Percentiles rank a stretch among this genome's conserved stretches.
These are phyloP conservation scores for Jacaranda mimosifolia DNA, from an alignment of 257 asterid genomes.

Conservation along the genomic window DNA sequence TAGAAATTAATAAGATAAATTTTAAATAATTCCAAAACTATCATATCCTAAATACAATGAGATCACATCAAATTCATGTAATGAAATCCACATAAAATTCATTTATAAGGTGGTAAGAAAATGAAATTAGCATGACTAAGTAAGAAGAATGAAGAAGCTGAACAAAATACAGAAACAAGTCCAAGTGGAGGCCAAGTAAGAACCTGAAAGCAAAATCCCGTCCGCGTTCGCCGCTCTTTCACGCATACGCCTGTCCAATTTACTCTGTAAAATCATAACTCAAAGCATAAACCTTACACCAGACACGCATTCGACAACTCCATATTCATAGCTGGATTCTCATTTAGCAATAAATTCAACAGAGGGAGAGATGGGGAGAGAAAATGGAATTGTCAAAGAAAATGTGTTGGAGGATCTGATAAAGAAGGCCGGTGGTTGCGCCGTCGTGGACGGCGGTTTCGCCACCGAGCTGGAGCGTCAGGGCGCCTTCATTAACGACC, in stretches of 20 bases:
- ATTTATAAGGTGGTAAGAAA: background rate
- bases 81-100: too few relatives aligned
- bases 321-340: background rate
- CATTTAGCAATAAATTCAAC: background rate
- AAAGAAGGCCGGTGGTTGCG: slow-evolving; percentile 75
- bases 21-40: too few relatives aligned
- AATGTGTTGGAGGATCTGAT: slow-evolving; percentile 56
- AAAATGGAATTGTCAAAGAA: slow-evolving; percentile 24
- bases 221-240: slow-evolving; percentile 50
- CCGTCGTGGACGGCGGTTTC: slow-evolving; percentile 89
- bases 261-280: background rate
- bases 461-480: slow-evolving; percentile 80
- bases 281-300: slow-evolving; percentile 14
- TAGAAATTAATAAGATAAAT: too few relatives aligned
- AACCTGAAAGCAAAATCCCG: slow-evolving; percentile 47
- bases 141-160: background rate
- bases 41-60: too few relatives aligned
- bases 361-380: slow-evolving; percentile 47
- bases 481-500: slow-evolving; percentile 82
- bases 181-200: slow-evolving; percentile 45
- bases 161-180: slow-evolving; percentile 28
- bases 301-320: slow-evolving; percentile 27
- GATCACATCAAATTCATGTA: too few relatives aligned
- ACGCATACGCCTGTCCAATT: slow-evolving; percentile 29
- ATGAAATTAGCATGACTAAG: background rate